Evolutionary conservation across 495 filamentous ascomycete species (phyloP).

Genomic region (Talaromyces wortmannii): DNA sequence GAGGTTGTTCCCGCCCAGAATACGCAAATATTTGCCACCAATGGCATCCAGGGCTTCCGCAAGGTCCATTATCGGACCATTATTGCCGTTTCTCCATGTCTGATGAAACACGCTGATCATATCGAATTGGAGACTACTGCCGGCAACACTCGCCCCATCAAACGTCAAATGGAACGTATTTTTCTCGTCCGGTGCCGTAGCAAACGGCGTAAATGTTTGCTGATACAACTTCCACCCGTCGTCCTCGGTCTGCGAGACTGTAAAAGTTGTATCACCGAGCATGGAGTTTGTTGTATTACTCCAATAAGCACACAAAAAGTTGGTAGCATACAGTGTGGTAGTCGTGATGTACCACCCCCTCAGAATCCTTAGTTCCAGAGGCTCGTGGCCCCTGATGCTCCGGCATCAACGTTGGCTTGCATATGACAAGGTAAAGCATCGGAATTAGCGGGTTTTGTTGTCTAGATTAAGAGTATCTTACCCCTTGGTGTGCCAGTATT

Average conservation of each 20-base stretch:
- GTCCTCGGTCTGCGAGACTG: background rate
- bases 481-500: conserved; percentile 8
- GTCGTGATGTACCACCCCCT: background rate
- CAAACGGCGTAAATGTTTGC: background rate
- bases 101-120: conserved; percentile 62
- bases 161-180: conserved; percentile 38
- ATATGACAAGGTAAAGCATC: background rate
- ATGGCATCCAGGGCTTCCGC: conserved; percentile 46
- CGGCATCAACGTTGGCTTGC: background rate
- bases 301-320: background rate
- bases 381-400: background rate
- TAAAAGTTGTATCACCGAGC: background rate
- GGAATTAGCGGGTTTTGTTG: background rate
- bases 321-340: background rate
- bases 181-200: background rate
- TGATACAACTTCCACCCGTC: background rate
- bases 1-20: conserved; percentile 64
- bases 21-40: conserved; percentile 51
- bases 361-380: background rate
- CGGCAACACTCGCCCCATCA: conserved; percentile 36
- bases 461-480: background rate
- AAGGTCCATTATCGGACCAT: conserved; percentile 56
- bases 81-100: conserved; percentile 46
- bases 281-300: background rate
- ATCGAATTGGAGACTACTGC: conserved; percentile 51